Conservation (phyloP, 805 yeast species). For the Wickerhamomyces queroliae region DNA sequence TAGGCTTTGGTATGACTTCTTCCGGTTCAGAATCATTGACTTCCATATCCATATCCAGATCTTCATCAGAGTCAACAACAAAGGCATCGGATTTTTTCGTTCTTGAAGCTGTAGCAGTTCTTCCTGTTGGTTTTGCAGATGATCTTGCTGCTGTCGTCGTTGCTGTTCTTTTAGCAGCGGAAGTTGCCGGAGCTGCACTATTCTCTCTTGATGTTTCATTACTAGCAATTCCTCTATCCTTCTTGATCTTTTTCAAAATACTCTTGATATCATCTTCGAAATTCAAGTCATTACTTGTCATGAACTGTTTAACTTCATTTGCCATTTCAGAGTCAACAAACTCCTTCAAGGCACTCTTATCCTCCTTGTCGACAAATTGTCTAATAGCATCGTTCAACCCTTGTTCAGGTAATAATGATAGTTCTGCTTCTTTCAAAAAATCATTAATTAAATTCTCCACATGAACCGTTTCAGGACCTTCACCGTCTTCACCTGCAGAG, state of each 20-base stretch:
- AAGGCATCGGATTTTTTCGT: constrained; percentile 1
- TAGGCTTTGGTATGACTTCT: not conserved
- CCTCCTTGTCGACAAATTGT: constrained; percentile 76
- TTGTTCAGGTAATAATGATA: constrained; percentile 65
- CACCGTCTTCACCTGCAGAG: constrained; percentile 14
- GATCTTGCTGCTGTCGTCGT: not conserved
- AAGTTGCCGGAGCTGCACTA: not conserved
- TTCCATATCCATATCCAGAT: not conserved
- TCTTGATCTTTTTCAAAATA: constrained; percentile 33
- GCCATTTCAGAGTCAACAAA: constrained; percentile 51
- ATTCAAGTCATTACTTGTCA: constrained; percentile 28
- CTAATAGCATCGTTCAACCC: constrained; percentile 73
- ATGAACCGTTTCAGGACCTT: constrained; percentile 36
- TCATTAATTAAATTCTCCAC: constrained; percentile 61
- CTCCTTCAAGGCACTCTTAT: constrained; percentile 61
- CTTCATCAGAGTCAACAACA: constrained; percentile 2
- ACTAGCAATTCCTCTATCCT: constrained; percentile 10
- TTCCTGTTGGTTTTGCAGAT: not conserved
- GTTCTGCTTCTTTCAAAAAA: constrained; percentile 53
- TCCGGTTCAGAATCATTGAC: not conserved
- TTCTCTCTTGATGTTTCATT: not conserved
- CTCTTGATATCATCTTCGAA: constrained; percentile 32
- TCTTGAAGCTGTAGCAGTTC: not conserved
- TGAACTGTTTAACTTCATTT: constrained; percentile 21
- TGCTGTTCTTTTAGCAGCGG: not conserved